Evolutionary conservation across 2,329 filamentous ascomycete species (phyloP), one percentile per base, ranked within the genome.

Genomic region (Colletotrichum cuscutae): DNA sequence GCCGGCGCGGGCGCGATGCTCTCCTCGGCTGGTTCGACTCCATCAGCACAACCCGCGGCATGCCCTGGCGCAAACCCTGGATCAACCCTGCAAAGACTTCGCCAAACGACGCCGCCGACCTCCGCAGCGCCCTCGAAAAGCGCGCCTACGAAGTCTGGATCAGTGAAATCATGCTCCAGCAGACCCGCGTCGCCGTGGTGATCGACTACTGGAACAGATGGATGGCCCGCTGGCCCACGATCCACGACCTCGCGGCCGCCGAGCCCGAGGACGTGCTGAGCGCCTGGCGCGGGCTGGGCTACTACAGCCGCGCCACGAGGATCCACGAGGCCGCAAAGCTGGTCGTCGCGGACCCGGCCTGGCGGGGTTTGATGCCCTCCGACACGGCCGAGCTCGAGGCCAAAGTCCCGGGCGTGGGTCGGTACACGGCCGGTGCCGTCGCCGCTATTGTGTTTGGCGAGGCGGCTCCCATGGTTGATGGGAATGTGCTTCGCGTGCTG

Each of bases 131-230:
- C 3, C 82, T 91, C 12, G 86, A 87, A 71, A 85, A 82, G 35
- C 86, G 90, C 60, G 90, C 90, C 2, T 92, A 92, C 80, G 86
- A 91, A 78, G 90, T 92, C 59, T 92, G 90, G 89, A 90, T 92
- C 77, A 90, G 87, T 77, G 90, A 92, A 81, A 88, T 91, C 76
- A 92, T 92, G 90, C 84, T 92, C 12, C 90, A 92, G 79, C 90
- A 92, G 80, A 92, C 90, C 2, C 88, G 90, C 32, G 90, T 92
- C 4, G 85, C 88, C 2, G 87, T 87, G 7, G 90, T 91, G 0
- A 87, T 91, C 24, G 88, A 87, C 61, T 92, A 92, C 78, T 92
- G 90, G 88, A 89, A 87, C 35, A 84, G 83, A 1, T 92, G 90
- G 90, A 90, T 90, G 83, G 83, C 79, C 1, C 85, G 86, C 68